Percentiles rank a stretch among this genome's conserved stretches.
These are phyloP conservation scores for Neurospora sp. DNA, from an alignment of 495 filamentous ascomycete species.

Conservation along the genomic window DNA sequence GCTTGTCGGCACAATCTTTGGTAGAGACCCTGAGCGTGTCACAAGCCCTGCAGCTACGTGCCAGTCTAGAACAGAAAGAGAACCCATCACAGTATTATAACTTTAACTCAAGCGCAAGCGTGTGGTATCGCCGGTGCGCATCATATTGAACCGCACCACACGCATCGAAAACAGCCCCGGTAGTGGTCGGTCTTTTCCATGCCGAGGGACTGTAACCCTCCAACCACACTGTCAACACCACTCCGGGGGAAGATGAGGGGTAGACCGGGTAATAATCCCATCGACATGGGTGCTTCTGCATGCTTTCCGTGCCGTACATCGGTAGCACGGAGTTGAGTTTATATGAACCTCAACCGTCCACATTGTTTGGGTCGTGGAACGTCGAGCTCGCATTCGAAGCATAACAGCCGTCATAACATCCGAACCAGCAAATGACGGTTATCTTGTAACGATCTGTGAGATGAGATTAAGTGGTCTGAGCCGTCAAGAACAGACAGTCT, in stretches of 20 bases:
- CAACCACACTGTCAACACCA: not conserved
- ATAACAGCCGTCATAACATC: not conserved
- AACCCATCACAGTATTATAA: not conserved
- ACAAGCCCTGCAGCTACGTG: not conserved
- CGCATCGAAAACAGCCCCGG: not conserved
- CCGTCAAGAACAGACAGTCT: not conserved
- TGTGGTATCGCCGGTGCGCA: conserved; percentile 3
- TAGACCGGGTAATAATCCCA: conserved; percentile 4
- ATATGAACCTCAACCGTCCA: not conserved
- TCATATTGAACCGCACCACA: conserved; percentile 4
- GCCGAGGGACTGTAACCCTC: conserved; percentile 4
- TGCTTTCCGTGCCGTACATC: not conserved
- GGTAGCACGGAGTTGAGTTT: not conserved
- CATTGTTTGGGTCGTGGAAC: not conserved
- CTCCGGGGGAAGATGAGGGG: conserved; percentile 12
- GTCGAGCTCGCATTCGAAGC: not conserved
- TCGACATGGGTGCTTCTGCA: not conserved
- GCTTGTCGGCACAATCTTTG: not conserved
- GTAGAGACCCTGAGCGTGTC: not conserved
- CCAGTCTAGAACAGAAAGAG: not conserved
- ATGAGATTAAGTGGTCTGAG: not conserved
- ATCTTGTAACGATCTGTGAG: not conserved
- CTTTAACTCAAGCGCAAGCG: not conserved
- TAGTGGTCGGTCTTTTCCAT: conserved; percentile 9
- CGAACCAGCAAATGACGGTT: not conserved